Percentiles rank a stretch among this genome's conserved stretches.
These are phyloP conservation scores for Cutaneotrichosporon dermatis DNA, from an alignment of 1,284 basidiomycete species.

Conservation along the genomic window DNA sequence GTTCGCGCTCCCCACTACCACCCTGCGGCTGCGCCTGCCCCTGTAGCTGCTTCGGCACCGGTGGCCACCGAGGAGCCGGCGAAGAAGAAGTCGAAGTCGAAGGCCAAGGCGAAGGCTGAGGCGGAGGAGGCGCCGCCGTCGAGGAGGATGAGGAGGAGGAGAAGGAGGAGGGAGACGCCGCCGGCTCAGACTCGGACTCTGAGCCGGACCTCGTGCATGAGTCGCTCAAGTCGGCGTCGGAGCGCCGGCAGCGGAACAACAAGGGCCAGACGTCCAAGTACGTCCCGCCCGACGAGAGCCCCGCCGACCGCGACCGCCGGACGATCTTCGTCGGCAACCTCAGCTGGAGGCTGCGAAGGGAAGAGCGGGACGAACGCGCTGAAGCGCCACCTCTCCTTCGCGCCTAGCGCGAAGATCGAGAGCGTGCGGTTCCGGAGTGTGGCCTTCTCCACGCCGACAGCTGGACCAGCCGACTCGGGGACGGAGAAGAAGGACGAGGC, in stretches of 20 bases:
- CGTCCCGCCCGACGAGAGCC: constrained; percentile 63
- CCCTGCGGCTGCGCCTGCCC: constrained; percentile 1
- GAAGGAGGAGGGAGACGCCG: constrained; percentile 21
- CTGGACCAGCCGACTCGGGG: constrained; percentile 54
- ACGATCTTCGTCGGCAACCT: constrained; percentile 95
- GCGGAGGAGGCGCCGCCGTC: constrained; percentile 8
- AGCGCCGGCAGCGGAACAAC: constrained; percentile 21
- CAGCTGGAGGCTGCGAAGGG: constrained; percentile 65
- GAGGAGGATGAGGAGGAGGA: not conserved
- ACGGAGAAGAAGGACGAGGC: constrained; percentile 25
- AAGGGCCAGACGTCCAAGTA: constrained; percentile 43
- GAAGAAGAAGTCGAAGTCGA: constrained; percentile 3
- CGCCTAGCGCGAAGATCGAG: constrained; percentile 70
- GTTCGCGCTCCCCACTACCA: constrained; percentile 23
- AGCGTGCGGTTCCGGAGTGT: constrained; percentile 86
- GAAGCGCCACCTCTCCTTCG: constrained; percentile 59
- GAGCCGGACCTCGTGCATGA: constrained; percentile 47
- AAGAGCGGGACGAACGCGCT: constrained; percentile 41
- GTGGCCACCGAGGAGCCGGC: constrained; percentile 1
- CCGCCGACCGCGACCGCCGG: constrained; percentile 66
- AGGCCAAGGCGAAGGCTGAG: constrained; percentile 10
- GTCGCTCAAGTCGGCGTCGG: constrained; percentile 26
- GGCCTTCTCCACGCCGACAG: constrained; percentile 74
- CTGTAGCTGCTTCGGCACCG: constrained; percentile 8
- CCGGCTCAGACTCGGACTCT: constrained; percentile 17